Base-by-base conservation (phyloP, 2,329 filamentous ascomycete species). In the Drechslerella dactyloides region DNA sequence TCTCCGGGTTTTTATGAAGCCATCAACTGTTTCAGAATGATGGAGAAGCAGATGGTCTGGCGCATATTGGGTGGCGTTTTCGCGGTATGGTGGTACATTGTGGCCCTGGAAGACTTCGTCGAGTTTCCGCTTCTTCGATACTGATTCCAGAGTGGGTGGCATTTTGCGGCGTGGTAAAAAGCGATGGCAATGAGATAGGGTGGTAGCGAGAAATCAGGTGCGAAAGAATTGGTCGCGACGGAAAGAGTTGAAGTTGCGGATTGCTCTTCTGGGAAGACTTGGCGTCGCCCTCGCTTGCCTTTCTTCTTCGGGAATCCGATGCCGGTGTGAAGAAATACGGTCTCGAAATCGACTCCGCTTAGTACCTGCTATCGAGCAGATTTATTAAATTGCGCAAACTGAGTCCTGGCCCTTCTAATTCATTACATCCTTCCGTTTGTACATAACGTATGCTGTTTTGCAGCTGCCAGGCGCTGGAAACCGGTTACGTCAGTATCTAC, bases 1-100 rank as follows among this genome's bases (percentile, higher is more conserved):
- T 37, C 51, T 70, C 40, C 59, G 65, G 30, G 21, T 15, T 27
- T 58, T 63, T 10, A 63, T 63, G 27, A 70, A 58, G 40, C 48
- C 48, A 1, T 23, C 21, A 0, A 50, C 27, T 11, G 6, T 30
- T 35, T 51, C 44, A 23, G 27, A 33, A 33, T 42, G n/a, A 7
- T 24, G 15, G 21, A 21, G 8, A 24, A 37, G 37, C 1, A 37
- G 54, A 17, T 40, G 40, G 17, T 56, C 24, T 13, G 27, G 23
- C 2, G 17, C 33, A 13, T 7, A 33, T 37, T 1, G 37, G 37
- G 17, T 15, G 23, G 40, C 5, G 21, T n/a, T 33, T 21, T 42
- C 17, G 48, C 15, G 23, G 44, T 6, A 1, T 46, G 30, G 15
- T 11, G 17, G 44, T 21, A 11, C n/a, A 21, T 19, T 21, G 21